Conservation (phyloP, 805 yeast genomes). For the Ogataea philodendri region DNA sequence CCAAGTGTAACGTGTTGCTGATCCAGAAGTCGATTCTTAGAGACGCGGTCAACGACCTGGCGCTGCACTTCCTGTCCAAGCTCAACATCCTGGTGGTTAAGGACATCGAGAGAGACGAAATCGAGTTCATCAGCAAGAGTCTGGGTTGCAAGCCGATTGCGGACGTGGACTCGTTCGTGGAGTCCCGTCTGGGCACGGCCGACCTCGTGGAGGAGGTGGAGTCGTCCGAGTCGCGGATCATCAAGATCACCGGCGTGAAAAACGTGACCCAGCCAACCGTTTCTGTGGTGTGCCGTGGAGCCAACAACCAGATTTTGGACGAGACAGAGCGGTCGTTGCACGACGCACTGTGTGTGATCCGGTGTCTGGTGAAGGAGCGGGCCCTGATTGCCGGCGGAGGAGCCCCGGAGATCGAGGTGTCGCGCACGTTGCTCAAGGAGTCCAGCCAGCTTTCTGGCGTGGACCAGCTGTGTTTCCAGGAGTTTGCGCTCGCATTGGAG, state of each 20-base stretch:
- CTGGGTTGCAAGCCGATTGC: constrained; percentile 96
- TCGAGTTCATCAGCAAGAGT: constrained; percentile 82
- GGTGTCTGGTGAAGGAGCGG: constrained; percentile 83
- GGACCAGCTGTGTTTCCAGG: constrained; percentile 87
- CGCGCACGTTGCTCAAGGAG: constrained; percentile 70
- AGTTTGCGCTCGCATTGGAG: constrained; percentile 88
- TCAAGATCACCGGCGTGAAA: constrained; percentile 81
- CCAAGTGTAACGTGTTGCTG: constrained; percentile 89
- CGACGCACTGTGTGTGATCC: constrained; percentile 92
- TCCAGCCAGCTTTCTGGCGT: constrained; percentile 74
- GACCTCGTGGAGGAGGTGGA: constrained; percentile 91
- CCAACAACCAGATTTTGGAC: constrained; percentile 84
- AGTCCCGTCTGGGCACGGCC: constrained; percentile 88
- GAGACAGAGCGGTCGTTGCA: constrained; percentile 97
- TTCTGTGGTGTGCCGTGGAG: constrained; percentile 92
- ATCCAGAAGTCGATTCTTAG: constrained; percentile 91
- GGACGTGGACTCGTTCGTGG: constrained; percentile 88
- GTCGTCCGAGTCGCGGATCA: constrained; percentile 84
- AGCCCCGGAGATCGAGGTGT: constrained; percentile 92
- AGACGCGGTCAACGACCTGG: constrained; percentile 92
- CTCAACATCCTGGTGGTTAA: constrained; percentile 90
- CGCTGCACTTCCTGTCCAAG: constrained; percentile 91
- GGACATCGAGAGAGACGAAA: constrained; percentile 94
- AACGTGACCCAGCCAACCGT: constrained; percentile 62
- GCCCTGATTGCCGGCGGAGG: constrained; percentile 98